A percentile compares a stretch with the other conserved stretches of the same genome.
Conservation (phyloP, 306 rosid genomes). For the Prunus dulcis region DNA sequence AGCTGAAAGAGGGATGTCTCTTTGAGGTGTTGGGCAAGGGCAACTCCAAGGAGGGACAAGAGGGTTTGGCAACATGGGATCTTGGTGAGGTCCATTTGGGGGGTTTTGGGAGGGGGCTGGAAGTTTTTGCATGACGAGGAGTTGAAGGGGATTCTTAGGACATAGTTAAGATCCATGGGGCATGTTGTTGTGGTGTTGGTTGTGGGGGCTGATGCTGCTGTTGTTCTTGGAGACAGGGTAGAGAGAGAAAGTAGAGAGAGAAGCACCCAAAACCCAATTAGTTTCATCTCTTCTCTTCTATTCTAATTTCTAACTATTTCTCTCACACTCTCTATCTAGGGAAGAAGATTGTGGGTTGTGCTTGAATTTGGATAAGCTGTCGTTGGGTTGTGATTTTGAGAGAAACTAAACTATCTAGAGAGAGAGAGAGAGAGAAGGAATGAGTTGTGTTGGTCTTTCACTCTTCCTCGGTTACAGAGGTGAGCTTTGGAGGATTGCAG, state of each 20-base stretch:
- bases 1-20: constrained; percentile 65
- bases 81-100: constrained; percentile 5
- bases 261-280: not conserved
- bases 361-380: not conserved
- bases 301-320: not conserved
- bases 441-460: not conserved
- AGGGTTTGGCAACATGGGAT: constrained; percentile 56
- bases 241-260: not conserved
- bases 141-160: constrained; percentile 65
- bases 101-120: constrained; percentile 14
- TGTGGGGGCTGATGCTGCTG: constrained; percentile 19
- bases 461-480: not conserved
- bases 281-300: not conserved
- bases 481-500: not conserved
- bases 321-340: not conserved
- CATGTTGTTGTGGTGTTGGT: constrained; percentile 28
- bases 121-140: constrained; percentile 48
- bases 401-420: not conserved
- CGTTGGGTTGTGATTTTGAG: not conserved
- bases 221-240: not conserved
- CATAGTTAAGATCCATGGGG: constrained; percentile 74
- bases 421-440: not conserved
- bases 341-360: not conserved
- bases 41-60: constrained; percentile 56
- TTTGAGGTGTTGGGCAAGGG: constrained; percentile 58